A percentile compares a stretch with the other conserved stretches of the same genome.
These are phyloP conservation scores for Stagonosporopsis chrysanthemi DNA, from an alignment of 2,329 filamentous ascomycete species.

Conservation along the genomic window DNA sequence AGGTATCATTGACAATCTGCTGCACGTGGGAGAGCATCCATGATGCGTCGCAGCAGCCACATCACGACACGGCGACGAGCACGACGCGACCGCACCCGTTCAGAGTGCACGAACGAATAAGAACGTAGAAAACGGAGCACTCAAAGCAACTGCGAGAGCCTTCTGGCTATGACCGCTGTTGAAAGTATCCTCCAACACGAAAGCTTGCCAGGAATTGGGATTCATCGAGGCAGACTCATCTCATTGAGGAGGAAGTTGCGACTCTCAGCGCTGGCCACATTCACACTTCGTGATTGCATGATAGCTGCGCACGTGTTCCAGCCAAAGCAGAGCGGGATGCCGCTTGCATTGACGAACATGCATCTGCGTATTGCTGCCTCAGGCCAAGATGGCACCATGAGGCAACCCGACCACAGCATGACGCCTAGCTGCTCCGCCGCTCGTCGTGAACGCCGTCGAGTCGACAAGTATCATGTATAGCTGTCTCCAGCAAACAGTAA, in stretches of 20 bases:
- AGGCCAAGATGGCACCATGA: neutral
- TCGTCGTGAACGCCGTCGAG: conserved; percentile 1
- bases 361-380: neutral
- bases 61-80: neutral
- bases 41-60: neutral
- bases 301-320: neutral
- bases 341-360: neutral
- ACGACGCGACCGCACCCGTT: neutral
- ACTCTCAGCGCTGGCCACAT: conserved; percentile 28
- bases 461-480: conserved; percentile 8
- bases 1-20: neutral
- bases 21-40: neutral
- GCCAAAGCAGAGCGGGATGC: neutral
- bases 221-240: conserved; percentile 26
- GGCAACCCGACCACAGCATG: neutral
- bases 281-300: neutral
- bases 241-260: conserved; percentile 24
- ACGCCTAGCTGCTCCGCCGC: conserved; percentile 1
- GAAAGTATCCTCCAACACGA: conserved; percentile 40
- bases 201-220: conserved; percentile 22
- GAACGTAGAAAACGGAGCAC: conserved; percentile 28
- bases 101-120: neutral
- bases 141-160: conserved; percentile 43
- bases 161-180: conserved; percentile 38
- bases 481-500: neutral